These are phyloP conservation scores for Penicillium sumatraense DNA, from an alignment of 2,329 filamentous ascomycete species.

Conservation along the genomic window DNA sequence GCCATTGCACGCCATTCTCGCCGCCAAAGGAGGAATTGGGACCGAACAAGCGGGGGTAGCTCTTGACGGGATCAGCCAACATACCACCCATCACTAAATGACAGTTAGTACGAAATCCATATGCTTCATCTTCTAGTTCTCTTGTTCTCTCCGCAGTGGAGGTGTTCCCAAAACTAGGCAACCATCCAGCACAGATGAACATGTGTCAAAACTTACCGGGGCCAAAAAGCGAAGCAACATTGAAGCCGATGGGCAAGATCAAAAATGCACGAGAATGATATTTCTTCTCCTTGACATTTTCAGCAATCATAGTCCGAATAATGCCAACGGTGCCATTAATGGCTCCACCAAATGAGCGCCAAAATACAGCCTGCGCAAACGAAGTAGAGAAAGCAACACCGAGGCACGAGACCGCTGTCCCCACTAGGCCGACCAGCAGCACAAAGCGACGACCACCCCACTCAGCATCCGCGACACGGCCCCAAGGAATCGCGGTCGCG, in stretches of 20 bases:
- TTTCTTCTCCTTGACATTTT: conserved; percentile 72
- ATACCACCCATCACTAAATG: conserved; percentile 65
- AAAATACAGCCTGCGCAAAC: conserved; percentile 67
- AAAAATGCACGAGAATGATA: conserved; percentile 61
- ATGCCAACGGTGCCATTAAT: conserved; percentile 75
- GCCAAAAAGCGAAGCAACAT: conserved; percentile 62
- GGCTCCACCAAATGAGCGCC: conserved; percentile 68
- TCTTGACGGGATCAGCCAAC: conserved; percentile 68
- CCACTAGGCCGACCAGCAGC: conserved; percentile 73
- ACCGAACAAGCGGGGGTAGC: conserved; percentile 67
- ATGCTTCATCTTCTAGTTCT: too few relatives aligned
- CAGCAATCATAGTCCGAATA: conserved; percentile 73
- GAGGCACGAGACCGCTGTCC: conserved; percentile 67
- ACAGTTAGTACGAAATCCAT: conserved; percentile 4
- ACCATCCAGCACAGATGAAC: too few relatives aligned
- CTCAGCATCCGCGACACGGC: conserved; percentile 67
- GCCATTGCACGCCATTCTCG: conserved; percentile 62
- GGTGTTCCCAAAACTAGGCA: too few relatives aligned
- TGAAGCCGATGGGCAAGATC: conserved; percentile 69
- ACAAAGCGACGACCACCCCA: conserved; percentile 74
- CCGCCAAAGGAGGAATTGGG: conserved; percentile 61
- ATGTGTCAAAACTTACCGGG: conserved; percentile 37
- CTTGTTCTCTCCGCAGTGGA: too few relatives aligned
- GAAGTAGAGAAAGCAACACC: conserved; percentile 71
- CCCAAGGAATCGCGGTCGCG: conserved; percentile 80